Base-by-base conservation (phyloP, 345 rosid genomes). In the Hibiscus tridactylites region DNA sequence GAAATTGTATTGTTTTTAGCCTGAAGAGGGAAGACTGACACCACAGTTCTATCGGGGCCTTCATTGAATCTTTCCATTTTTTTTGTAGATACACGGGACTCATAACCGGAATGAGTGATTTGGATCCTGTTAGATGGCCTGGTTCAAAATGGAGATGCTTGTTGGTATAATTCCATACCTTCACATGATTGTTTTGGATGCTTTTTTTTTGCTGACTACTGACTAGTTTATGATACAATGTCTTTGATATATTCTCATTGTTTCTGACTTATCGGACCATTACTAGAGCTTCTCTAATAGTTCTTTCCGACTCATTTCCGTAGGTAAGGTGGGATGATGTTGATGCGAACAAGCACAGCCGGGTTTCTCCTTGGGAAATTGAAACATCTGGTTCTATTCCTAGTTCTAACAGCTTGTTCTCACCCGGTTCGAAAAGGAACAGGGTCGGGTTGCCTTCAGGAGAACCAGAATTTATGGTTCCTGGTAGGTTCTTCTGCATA, bases 81-180 rank as follows among this genome's bases (percentile, higher is more conserved):
- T 46, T 64, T 62, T 67, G 16, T 90, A 95, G 99, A 74, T 83
- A 79, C 75, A 80, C 86, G 28, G 99, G 99, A 65, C 78, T 92
- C 65, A 86, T 95, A 81, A 84, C 88, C 47, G 90, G 93, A 65
- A 77, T 91, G 71, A 85, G 88, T 71, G 99, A 95, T 69, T 68
- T 88, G 53, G 99, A 95, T 84, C 98, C 98, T 74, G 71, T 78
- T 68, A 80, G 98, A 77, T 95, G 99, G 99, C 90, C 94, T 71
- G 86, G 88, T 72, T 95, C 99, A 15, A 95, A 91, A 82, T 95
- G 99, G 99, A 86, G 91, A 85, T 89, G 97, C 81, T 88, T 95
- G 62, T 35, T 74, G 91, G 99, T 94, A 86, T 59, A 78, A 58
- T 15, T 12, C 16, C 10, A 47, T 3, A 50, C 6, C 33, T 42